Conservation (phyloP, 1,284 basidiomycete species). For the Puccinia coronata region DNA sequence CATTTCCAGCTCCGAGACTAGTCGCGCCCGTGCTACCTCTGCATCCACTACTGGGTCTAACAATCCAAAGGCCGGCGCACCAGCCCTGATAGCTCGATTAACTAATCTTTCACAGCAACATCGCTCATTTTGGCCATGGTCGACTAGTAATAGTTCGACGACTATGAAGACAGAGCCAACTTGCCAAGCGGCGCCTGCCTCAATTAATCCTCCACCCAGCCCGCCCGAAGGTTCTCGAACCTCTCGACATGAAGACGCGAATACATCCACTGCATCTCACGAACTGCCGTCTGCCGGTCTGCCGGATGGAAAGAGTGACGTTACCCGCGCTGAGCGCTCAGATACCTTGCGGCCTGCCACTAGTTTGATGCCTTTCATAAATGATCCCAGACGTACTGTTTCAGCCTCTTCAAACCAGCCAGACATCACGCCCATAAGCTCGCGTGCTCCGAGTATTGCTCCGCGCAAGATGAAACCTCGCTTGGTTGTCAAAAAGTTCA, state of each 20-base stretch:
- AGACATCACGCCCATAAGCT: conserved; percentile 40
- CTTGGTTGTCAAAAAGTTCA: conserved; percentile 67
- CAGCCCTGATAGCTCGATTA: conserved; percentile 44
- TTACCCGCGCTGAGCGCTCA: conserved; percentile 27
- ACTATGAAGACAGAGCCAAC: conserved; percentile 25
- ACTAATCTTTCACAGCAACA: conserved; percentile 32
- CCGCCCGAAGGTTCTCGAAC: conserved; percentile 27
- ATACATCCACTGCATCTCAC: conserved; percentile 9
- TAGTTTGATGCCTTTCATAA: conserved; percentile 50
- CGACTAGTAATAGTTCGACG: neutral
- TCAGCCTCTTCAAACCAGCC: conserved; percentile 47
- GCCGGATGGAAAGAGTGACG: conserved; percentile 10
- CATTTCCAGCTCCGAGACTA: conserved; percentile 38
- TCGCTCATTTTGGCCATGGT: conserved; percentile 49
- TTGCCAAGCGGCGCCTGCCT: conserved; percentile 8
- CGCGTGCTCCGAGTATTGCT: conserved; percentile 20
- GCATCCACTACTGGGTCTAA: conserved; percentile 42
- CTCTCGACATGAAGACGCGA: conserved; percentile 29
- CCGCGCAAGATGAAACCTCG: conserved; percentile 17
- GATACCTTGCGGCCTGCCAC: conserved; percentile 44
- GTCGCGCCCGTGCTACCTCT: conserved; percentile 37
- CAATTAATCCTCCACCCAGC: conserved; percentile 30
- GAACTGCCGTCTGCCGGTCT: neutral
- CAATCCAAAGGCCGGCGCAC: conserved; percentile 20
- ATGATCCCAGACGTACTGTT: conserved; percentile 27